These are phyloP conservation scores for Myriosclerotinia scirpicola DNA, from an alignment of 2,329 filamentous ascomycete species.

Conservation along the genomic window DNA sequence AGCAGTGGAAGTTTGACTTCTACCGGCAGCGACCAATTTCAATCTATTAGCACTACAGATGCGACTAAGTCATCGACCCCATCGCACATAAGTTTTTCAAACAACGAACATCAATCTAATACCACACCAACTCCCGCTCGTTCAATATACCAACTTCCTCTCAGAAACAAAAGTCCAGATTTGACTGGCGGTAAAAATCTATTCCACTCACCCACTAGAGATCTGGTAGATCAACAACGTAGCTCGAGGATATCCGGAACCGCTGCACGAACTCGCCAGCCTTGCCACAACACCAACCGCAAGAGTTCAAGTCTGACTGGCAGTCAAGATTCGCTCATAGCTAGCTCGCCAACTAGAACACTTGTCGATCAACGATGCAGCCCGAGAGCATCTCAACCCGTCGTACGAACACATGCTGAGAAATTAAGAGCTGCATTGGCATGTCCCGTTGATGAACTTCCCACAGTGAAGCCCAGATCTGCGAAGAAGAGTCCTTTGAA, in stretches of 20 bases:
- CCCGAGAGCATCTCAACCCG: neutral
- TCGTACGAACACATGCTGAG: conserved; percentile 1
- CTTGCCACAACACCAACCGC: neutral
- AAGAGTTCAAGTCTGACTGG: conserved; percentile 2
- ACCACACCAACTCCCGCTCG: neutral
- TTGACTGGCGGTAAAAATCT: neutral
- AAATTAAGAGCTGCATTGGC: conserved; percentile 16
- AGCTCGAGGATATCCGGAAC: neutral
- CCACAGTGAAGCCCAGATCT: neutral
- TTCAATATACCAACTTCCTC: neutral
- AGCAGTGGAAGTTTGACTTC: neutral
- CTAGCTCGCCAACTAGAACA: neutral
- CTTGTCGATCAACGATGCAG: neutral
- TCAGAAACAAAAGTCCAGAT: neutral
- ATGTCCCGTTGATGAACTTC: conserved; percentile 7
- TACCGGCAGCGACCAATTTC: neutral
- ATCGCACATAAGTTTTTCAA: neutral
- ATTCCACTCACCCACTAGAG: neutral
- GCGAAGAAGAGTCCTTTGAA: neutral
- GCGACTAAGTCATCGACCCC: too few relatives aligned
- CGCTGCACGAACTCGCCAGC: neutral
- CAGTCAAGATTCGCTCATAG: conserved; percentile 17
- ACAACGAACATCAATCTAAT: neutral
- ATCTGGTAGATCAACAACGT: conserved; percentile 1
- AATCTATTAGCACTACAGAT: neutral